Evolutionary conservation across 306 rosid genomes (phyloP).

Genomic region (Glycine tomentella): DNA sequence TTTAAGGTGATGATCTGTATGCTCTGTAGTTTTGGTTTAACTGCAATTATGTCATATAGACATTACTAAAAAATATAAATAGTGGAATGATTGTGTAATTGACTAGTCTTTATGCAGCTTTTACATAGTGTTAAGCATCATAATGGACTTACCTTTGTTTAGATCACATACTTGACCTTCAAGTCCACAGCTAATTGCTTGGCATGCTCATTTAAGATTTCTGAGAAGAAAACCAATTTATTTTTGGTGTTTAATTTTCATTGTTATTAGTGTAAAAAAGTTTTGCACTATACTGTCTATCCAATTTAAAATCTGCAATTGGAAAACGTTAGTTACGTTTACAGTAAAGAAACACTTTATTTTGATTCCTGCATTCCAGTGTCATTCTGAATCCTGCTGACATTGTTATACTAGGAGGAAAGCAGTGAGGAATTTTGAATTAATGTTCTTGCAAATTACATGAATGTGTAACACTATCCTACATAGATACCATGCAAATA

Average conservation of each 20-base stretch:
- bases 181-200: not conserved
- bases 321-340: not conserved
- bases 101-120: slow-evolving; percentile 24
- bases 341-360: not conserved
- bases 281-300: not conserved
- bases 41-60: slow-evolving; percentile 26
- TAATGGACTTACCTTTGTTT: slow-evolving; percentile 6
- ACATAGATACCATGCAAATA: not conserved
- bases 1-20: slow-evolving; percentile 61
- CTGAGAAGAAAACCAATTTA: slow-evolving; percentile 6
- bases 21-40: slow-evolving; percentile 10
- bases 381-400: slow-evolving; percentile 12
- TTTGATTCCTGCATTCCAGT: slow-evolving; percentile 1
- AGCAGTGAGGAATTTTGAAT: slow-evolving; percentile 3
- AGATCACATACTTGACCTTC: slow-evolving; percentile 7
- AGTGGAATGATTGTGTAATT: not conserved
- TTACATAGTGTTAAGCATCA: slow-evolving; percentile 4
- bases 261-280: not conserved
- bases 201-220: slow-evolving; percentile 10
- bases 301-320: slow-evolving; percentile 3
- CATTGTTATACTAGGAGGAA: not conserved
- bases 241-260: slow-evolving; percentile 30
- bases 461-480: not conserved
- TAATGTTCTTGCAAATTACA: slow-evolving; percentile 32
- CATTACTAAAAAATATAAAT: not conserved